These are phyloP conservation scores for Cnidoscolus chayamansa DNA, from an alignment of 441 rosid genomes.

Conservation along the genomic window DNA sequence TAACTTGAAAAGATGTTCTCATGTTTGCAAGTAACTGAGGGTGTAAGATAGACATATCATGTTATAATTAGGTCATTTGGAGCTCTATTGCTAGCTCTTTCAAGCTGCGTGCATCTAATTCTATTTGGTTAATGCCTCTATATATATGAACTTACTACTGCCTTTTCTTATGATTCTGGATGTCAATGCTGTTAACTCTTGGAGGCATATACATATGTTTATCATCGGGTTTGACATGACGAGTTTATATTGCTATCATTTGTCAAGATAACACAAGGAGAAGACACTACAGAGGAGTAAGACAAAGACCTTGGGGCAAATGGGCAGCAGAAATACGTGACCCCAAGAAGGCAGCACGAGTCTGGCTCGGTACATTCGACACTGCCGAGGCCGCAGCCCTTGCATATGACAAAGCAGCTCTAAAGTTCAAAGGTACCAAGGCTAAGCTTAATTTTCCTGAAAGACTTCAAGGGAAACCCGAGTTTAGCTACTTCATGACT, in stretches of 20 bases:
- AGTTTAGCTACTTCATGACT: slow-evolving; percentile 31
- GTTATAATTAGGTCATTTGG: too few relatives aligned
- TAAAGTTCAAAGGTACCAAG: slow-evolving; percentile 57
- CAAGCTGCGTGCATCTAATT: too few relatives aligned
- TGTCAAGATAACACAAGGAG: slow-evolving; percentile 48
- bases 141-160: too few relatives aligned
- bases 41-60: too few relatives aligned
- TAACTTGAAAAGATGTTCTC: too few relatives aligned
- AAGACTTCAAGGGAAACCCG: slow-evolving; percentile 57
- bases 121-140: too few relatives aligned
- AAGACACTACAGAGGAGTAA: slow-evolving; percentile 88
- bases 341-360: slow-evolving; percentile 92
- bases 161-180: too few relatives aligned
- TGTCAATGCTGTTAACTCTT: too few relatives aligned
- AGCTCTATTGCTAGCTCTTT: too few relatives aligned
- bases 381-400: slow-evolving; percentile 93
- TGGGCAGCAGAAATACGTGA: slow-evolving; percentile 99
- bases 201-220: too few relatives aligned
- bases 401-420: slow-evolving; percentile 75
- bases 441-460: slow-evolving; percentile 62
- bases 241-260: neutral
- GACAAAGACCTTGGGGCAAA: slow-evolving; percentile 99
- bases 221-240: neutral
- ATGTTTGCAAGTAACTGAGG: too few relatives aligned
- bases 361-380: slow-evolving; percentile 95